Evolutionary conservation across 2,329 filamentous ascomycete genomes (phyloP).

Genomic region (Alternaria gansuensis): DNA sequence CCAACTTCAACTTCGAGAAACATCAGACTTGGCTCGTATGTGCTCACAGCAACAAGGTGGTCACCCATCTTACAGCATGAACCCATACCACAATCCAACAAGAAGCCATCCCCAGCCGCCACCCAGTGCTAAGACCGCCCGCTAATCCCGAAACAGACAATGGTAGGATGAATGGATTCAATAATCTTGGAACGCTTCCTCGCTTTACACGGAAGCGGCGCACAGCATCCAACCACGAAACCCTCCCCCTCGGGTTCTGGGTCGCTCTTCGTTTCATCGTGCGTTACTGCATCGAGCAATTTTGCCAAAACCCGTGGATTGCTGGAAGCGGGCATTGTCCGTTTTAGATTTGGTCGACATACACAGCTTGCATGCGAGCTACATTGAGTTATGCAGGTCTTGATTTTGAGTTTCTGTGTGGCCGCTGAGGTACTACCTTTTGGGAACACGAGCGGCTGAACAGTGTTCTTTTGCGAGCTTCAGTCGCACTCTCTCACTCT

Average conservation of each 20-base stretch:
- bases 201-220: not conserved
- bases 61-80: not conserved
- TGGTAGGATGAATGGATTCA: conserved; percentile 4
- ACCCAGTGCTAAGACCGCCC: not conserved
- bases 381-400: not conserved
- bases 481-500: not conserved
- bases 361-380: not conserved
- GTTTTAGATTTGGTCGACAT: conserved; percentile 7
- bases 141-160: conserved; percentile 19
- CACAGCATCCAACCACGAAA: not conserved
- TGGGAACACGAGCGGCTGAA: not conserved
- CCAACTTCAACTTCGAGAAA: not conserved
- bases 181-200: not conserved
- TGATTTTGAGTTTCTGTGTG: not conserved
- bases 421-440: not conserved
- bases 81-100: not conserved
- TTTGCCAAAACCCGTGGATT: not conserved
- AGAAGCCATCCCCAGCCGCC: not conserved
- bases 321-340: conserved; percentile 7
- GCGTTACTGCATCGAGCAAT: conserved; percentile 7
- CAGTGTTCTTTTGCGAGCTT: not conserved
- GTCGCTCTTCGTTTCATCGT: conserved; percentile 1
- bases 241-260: not conserved
- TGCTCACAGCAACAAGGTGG: not conserved
- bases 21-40: not conserved